Evolutionary conservation across 1,284 basidiomycete genomes (phyloP).

Genomic region (Somion occarium): DNA sequence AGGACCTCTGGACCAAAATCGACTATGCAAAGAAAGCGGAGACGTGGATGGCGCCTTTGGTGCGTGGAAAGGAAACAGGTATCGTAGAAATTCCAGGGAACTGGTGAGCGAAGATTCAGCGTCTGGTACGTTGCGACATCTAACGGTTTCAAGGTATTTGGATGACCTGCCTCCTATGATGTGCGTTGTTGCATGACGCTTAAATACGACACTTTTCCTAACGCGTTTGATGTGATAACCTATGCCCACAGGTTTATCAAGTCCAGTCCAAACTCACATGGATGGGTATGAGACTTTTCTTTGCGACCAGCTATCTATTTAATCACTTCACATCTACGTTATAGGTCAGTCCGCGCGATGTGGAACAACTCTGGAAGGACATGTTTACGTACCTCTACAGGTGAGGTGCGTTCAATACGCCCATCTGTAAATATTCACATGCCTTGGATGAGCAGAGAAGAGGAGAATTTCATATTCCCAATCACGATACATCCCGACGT

Average conservation of each 20-base stretch:
- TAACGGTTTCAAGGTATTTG: slow-evolving; percentile 38
- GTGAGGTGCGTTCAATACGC: slow-evolving; percentile 21
- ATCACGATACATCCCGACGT: slow-evolving; percentile 79
- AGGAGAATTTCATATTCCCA: slow-evolving; percentile 71
- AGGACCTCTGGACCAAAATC: slow-evolving; percentile 74
- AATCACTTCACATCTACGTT: background rate
- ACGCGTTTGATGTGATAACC: background rate
- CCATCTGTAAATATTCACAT: slow-evolving; percentile 3
- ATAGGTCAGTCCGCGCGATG: slow-evolving; percentile 62
- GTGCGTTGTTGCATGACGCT: slow-evolving; percentile 36
- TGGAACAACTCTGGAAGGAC: slow-evolving; percentile 77
- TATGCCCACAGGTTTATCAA: slow-evolving; percentile 54
- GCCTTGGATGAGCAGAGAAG: slow-evolving; percentile 38
- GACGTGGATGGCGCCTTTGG: slow-evolving; percentile 75
- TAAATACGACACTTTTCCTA: background rate
- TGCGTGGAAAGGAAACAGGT: slow-evolving; percentile 61
- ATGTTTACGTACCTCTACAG: slow-evolving; percentile 67
- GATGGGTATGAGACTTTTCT: slow-evolving; percentile 39
- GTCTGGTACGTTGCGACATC: too few species aligned
- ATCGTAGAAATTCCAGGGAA: slow-evolving; percentile 72
- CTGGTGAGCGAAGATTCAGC: slow-evolving; percentile 42
- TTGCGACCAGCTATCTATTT: background rate
- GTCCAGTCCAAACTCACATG: slow-evolving; percentile 59
- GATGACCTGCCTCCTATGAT: slow-evolving; percentile 74
- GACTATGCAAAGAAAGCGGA: slow-evolving; percentile 57